Base-by-base conservation (phyloP, 2,329 filamentous ascomycete genomes). In the Myriangium duriaei region DNA sequence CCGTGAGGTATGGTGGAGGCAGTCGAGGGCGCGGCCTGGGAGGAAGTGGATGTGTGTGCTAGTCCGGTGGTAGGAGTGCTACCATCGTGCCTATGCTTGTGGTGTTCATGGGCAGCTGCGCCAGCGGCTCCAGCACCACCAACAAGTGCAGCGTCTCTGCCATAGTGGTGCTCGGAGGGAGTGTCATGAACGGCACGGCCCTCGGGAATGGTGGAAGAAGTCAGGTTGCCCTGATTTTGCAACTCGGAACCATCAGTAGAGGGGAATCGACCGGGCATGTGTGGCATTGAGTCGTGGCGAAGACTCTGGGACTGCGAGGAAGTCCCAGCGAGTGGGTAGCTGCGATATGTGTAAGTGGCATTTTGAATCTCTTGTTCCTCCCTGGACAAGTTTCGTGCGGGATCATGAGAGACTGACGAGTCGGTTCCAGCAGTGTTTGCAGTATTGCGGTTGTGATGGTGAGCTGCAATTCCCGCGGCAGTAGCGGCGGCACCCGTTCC, bases 61-160 rank as follows among this genome's bases (percentile, higher is more conserved):
- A n/a, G n/a, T n/a, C n/a, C n/a, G n/a, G n/a, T n/a, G n/a, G n/a
- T n/a, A n/a, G n/a, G n/a, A 9, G 10, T 24, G 4, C 36, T 31
- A 2, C 32, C 32, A 21, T 44, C 39, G 17, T 53, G 45, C 14
- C 48, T 49, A 30, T 59, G 55, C 36, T 55, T 47, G 1, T 43
- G 45, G 7, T 48, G 47, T 37, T 58, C 55, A 30, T 58, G 48
- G 1, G 51, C 57, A 33, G 53, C 54, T 30, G 52, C 50, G 6
- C 54, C 55, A 18, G 51, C 49, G 18, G 49, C 52, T 10, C 50
- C 52, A n/a, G 49, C 45, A 18, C 49, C 53, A 29, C 54, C 58
- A 33, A 45, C 51, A 17, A 56, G 19, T 11, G 52, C 54, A 19
- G 43, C 42, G 21, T 49, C 43, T n/a, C 48, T 49, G 3, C 37